Conservation (phyloP, 2,329 filamentous ascomycete species). For the Aspergillus luchuensis region DNA sequence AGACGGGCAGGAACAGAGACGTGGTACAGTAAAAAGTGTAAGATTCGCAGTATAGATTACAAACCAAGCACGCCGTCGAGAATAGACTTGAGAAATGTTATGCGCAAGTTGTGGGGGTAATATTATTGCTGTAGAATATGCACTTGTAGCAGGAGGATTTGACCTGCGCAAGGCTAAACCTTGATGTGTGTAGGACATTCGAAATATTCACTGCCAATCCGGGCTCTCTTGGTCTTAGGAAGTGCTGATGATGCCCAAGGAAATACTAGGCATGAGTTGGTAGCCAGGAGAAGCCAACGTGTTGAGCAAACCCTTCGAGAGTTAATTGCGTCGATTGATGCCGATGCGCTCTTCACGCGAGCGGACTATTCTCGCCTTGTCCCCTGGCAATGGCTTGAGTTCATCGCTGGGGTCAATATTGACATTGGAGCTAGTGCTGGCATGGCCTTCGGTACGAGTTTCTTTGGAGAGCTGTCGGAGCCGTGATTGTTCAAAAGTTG, state of each 20-base stretch:
- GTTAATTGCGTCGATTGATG: constrained; percentile 28
- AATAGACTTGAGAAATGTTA: too few relatives aligned
- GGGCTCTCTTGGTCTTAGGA: too few relatives aligned
- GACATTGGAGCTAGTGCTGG: constrained; percentile 26
- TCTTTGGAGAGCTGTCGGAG: constrained; percentile 33
- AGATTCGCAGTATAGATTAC: too few relatives aligned
- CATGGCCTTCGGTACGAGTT: constrained; percentile 27
- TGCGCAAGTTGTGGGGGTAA: too few relatives aligned
- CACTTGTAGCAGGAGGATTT: too few relatives aligned
- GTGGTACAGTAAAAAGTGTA: too few relatives aligned
- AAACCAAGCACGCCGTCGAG: too few relatives aligned
- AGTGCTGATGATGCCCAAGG: neutral
- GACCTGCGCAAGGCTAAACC: too few relatives aligned
- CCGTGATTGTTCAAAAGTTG: constrained; percentile 49
- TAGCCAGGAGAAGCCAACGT: neutral
- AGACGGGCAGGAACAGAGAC: too few relatives aligned
- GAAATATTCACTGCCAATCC: too few relatives aligned
- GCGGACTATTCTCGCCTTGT: constrained; percentile 51
- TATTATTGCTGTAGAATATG: too few relatives aligned
- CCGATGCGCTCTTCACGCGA: constrained; percentile 51
- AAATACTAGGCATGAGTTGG: neutral
- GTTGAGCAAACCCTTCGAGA: neutral
- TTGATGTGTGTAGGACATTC: too few relatives aligned
- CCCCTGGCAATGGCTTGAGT: constrained; percentile 52
- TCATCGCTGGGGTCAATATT: constrained; percentile 52